These are phyloP conservation scores for Candida neerlandica DNA, from an alignment of 1,139 yeast genomes.

Conservation along the genomic window DNA sequence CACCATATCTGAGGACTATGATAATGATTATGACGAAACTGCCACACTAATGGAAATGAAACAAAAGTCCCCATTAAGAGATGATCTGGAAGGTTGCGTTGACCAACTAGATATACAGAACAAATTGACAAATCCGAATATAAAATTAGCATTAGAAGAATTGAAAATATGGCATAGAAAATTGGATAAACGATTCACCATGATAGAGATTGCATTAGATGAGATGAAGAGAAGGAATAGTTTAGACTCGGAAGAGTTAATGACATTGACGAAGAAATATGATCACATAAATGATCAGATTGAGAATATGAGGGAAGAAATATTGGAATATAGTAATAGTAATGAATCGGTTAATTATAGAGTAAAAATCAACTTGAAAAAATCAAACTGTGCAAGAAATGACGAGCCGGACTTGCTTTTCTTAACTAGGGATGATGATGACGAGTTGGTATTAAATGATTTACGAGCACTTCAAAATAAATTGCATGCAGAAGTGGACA, in stretches of 20 bases:
- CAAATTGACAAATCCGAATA: not conserved
- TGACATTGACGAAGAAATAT: slow-evolving; percentile 8
- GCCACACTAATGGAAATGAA: slow-evolving; percentile 16
- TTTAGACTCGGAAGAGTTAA: slow-evolving; percentile 11
- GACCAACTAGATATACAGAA: not conserved
- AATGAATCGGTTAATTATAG: slow-evolving; percentile 3
- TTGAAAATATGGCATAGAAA: slow-evolving; percentile 9
- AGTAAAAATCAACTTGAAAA: not conserved
- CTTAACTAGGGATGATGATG: slow-evolving; percentile 1
- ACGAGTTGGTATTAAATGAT: not conserved
- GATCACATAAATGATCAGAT: slow-evolving; percentile 11
- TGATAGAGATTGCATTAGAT: slow-evolving; percentile 10
- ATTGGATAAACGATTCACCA: slow-evolving; percentile 7
- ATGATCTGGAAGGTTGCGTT: not conserved
- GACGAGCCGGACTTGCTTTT: slow-evolving; percentile 5
- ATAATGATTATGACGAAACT: slow-evolving; percentile 16
- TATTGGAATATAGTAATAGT: not conserved
- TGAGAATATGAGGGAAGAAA: slow-evolving; percentile 10
- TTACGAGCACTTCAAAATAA: not conserved
- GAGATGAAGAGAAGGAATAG: slow-evolving; percentile 12
- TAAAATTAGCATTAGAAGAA: slow-evolving; percentile 5
- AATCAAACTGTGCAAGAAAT: not conserved
- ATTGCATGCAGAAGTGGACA: too few species aligned
- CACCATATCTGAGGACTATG: slow-evolving; percentile 6
- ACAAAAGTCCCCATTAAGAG: not conserved